These are phyloP conservation scores for Aspergillus nomiae DNA, from an alignment of 2,329 filamentous ascomycete genomes.

Conservation along the genomic window DNA sequence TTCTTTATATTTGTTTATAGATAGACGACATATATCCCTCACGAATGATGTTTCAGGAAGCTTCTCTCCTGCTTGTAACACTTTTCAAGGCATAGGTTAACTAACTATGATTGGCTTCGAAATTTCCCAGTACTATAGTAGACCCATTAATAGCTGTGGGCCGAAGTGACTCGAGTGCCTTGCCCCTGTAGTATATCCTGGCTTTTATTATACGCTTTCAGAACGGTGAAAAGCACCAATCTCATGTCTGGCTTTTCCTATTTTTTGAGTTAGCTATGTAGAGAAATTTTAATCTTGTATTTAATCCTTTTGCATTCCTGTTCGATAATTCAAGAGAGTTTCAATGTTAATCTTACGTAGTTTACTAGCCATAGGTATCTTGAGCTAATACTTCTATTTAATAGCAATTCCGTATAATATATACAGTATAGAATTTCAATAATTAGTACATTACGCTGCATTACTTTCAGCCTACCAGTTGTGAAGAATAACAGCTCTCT, in stretches of 20 bases:
- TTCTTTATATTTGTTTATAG: constrained; percentile 8
- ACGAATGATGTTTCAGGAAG: neutral
- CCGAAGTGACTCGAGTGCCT: no score
- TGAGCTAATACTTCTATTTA: neutral
- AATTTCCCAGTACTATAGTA: neutral
- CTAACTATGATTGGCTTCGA: neutral
- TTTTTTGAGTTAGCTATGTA: neutral
- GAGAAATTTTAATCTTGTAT: neutral
- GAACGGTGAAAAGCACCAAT: neutral
- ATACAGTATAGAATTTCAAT: no score
- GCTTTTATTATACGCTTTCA: neutral
- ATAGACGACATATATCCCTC: constrained; percentile 8
- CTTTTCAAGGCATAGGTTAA: neutral
- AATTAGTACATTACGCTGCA: neutral
- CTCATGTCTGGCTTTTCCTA: neutral
- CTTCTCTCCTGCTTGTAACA: neutral
- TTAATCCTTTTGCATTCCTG: neutral
- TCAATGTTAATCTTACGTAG: neutral
- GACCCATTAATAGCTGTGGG: no score
- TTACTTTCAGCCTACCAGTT: neutral
- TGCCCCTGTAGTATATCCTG: neutral
- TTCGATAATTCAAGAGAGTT: neutral
- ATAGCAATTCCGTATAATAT: neutral
- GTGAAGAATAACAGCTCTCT: no score
- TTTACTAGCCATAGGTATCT: neutral